Evolutionary conservation across 768 basidiomycete genomes (phyloP).

Genomic region (Rhodotorula taiwanensis): DNA sequence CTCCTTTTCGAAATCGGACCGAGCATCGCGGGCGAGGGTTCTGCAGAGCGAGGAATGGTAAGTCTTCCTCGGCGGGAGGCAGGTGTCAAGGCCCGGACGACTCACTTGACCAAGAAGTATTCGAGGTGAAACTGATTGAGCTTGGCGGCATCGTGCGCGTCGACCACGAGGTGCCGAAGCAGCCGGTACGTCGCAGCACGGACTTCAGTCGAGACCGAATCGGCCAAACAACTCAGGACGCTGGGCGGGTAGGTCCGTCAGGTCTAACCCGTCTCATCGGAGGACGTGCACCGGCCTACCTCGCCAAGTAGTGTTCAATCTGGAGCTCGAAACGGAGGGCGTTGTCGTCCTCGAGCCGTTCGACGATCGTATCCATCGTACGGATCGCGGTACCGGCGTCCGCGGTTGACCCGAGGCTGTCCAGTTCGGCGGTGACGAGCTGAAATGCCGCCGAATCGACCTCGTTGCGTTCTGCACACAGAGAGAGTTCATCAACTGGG

Average conservation of each 20-base stretch:
- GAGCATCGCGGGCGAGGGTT: constrained; percentile 67
- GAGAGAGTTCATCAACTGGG: no score
- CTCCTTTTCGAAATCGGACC: constrained; percentile 76
- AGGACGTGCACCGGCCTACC: constrained; percentile 51
- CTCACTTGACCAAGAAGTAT: constrained; percentile 83
- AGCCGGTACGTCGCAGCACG: constrained; percentile 77
- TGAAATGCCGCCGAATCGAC: no score
- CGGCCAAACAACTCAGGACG: constrained; percentile 69
- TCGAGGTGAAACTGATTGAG: constrained; percentile 64
- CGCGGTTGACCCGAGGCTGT: no score
- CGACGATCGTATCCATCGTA: constrained; percentile 49
- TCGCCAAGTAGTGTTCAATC: constrained; percentile 61
- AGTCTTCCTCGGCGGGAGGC: constrained; percentile 11
- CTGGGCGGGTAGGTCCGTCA: constrained; percentile 48
- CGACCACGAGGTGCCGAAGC: constrained; percentile 69
- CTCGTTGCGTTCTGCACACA: no score
- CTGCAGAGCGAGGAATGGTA: constrained; percentile 5
- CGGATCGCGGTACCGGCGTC: constrained; percentile 7
- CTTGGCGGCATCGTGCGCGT: constrained; percentile 60
- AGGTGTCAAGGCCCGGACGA: constrained; percentile 7
- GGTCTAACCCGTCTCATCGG: not conserved
- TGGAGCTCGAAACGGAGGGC: constrained; percentile 71
- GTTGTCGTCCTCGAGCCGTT: constrained; percentile 61
- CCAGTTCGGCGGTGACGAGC: no score
- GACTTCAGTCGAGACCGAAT: constrained; percentile 62